A percentile compares a stretch with the other conserved stretches of the same genome.
Conservation (phyloP, 2,329 filamentous ascomycete genomes). For the Aureobasidium mangrovei region DNA sequence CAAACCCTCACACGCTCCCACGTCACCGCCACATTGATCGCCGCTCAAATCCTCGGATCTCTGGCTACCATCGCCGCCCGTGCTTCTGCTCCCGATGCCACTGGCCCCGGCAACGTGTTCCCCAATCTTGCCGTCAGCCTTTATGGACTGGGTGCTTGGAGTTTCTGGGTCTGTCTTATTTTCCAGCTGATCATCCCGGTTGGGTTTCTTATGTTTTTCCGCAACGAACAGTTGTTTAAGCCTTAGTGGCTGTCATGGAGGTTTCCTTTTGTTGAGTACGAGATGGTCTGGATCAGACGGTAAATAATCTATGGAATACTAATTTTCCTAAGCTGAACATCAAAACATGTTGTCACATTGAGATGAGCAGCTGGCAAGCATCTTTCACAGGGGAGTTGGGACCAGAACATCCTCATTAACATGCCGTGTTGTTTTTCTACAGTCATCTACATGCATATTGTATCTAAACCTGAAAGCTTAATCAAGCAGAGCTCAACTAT, state of each 20-base stretch:
- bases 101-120: slow-evolving; percentile 55
- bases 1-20: slow-evolving; percentile 54
- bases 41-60: slow-evolving; percentile 55
- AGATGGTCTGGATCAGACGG: background rate
- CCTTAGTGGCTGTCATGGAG: slow-evolving; percentile 25
- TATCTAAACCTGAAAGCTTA: too few relatives aligned
- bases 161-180: slow-evolving; percentile 49
- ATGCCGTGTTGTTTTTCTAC: too few relatives aligned
- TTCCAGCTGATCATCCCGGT: slow-evolving; percentile 51
- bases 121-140: slow-evolving; percentile 49
- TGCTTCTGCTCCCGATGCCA: slow-evolving; percentile 50
- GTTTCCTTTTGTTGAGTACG: background rate
- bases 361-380: too few relatives aligned
- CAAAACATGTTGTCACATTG: too few relatives aligned
- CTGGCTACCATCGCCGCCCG: slow-evolving; percentile 54
- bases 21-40: slow-evolving; percentile 52
- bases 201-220: slow-evolving; percentile 49
- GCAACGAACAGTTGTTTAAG: slow-evolving; percentile 51
- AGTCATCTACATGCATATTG: too few relatives aligned
- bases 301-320: background rate
- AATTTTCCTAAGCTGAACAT: too few relatives aligned
- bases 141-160: slow-evolving; percentile 31
- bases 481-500: too few relatives aligned
- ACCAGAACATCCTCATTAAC: too few relatives aligned
- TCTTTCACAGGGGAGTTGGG: too few relatives aligned